A percentile compares a stretch with the other conserved stretches of the same genome.
phyloP scores from a whole-genome alignment of 2,329 filamentous ascomycete species.

The Sclerotinia subarctica region DNA sequence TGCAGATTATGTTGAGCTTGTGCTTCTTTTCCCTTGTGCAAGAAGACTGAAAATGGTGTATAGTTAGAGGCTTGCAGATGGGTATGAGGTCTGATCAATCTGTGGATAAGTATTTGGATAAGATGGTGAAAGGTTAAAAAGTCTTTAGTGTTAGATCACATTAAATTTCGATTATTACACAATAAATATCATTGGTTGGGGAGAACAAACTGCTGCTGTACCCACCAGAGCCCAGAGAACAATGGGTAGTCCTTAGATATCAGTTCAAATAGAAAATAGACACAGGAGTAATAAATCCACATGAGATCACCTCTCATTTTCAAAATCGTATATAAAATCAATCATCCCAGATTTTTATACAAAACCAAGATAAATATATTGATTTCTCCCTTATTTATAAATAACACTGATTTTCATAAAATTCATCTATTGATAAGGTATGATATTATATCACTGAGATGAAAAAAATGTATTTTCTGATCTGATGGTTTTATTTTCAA shows the following conservation, averaged over 20 bases:
- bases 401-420: not conserved
- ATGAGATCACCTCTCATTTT: not conserved
- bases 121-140: constrained; percentile 1
- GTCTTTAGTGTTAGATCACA: not conserved
- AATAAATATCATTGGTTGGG: constrained; percentile 2
- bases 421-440: not conserved
- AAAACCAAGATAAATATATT: no score
- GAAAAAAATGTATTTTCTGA: not conserved
- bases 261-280: not conserved
- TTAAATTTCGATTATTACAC: constrained; percentile 15
- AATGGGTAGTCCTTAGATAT: not conserved
- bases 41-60: not conserved
- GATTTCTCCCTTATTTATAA: not conserved
- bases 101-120: not conserved
- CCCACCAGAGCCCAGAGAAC: not conserved
- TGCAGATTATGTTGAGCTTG: not conserved
- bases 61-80: not conserved
- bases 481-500: not conserved
- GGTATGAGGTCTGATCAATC: not conserved
- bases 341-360: not conserved
- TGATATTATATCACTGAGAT: not conserved
- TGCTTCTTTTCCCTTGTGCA: not conserved
- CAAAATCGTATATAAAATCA: not conserved
- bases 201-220: not conserved
- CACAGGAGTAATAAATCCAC: not conserved